Base-by-base conservation (phyloP, 257 asterid genomes). In the Ehretia macrophylla region DNA sequence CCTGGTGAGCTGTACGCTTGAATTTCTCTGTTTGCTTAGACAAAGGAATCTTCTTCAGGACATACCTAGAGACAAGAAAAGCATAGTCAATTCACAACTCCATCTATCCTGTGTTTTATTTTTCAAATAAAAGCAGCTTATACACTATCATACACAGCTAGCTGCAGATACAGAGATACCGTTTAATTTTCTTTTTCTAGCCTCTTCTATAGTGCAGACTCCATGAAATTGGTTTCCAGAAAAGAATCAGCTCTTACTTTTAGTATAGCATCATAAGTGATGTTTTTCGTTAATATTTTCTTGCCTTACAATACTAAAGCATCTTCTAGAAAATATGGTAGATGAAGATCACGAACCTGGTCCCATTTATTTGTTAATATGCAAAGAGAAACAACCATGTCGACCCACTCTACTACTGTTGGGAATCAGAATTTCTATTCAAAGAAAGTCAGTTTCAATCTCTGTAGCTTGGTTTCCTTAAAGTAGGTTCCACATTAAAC, bases 1-100 rank as follows among this genome's bases (percentile, higher is more conserved):
- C 99, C 72, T 78, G 97, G 72, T 81, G 85, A 20, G 85, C 88
- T 10, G 83, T 85, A 1, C 77, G 78, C 72, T 83, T 86, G 88
- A 80, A 81, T 79, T 83, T 92, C 70, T 92, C 96, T 0, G 84
- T 62, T 74, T 86, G 95, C 76, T 92, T 83, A 17, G 86, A 77
- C 65, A 86, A 72, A 56, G 81, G 85, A 45, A 89, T 83, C 79
- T 92, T 92, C 88, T 92, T 92, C 54, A 92, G 63, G 59, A 89
- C 95, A 39, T 86, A 92, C 77, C 97, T 92, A 68, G 14, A 61
- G 63, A 67, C 17, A n/a, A 64, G 18, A 56, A 59, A 56, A 11
- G 19, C 16, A 63, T 54, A 27, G 59, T 8, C 13, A 56, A 70
- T 68, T 39, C 19, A 1, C 32, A 44, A 63, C 35, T 62, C 72